Base-by-base conservation (phyloP, 257 asterid genomes). In the Gentiana straminea region DNA sequence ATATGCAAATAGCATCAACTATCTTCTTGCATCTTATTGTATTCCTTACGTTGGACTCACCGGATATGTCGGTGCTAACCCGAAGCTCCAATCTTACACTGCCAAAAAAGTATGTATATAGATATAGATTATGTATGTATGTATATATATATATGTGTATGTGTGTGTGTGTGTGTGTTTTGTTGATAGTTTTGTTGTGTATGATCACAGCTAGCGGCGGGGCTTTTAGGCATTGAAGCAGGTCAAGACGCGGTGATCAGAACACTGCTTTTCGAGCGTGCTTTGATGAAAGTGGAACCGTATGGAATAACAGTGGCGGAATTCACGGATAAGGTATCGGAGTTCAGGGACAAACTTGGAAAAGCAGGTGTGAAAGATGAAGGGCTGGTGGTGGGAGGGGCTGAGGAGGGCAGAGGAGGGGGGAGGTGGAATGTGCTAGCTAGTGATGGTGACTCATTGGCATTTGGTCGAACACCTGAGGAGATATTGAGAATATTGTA, bases 41-140 rank as follows among this genome's bases (percentile, higher is more conserved):
- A 59, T 91, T 32, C 95, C 96, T 45, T 90, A 82, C 53, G 86
- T 87, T 53, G 96, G 98, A 56, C 94, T 87, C 72, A 91, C 94
- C 0, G 98, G 96, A 11, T 91, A 91, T 8, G 98, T 91, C 1
- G 98, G 96, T 2, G 89, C 95, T 4, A 91, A 78, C 48, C 84
- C 94, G 1, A 76, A 71, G 56, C 96, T 91, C 65, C 61, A 61
- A 5, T 64, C 68, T 67, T 62, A 81, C 33, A 48, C 35, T 2
- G 78, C 98, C 59, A 82, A 55, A 76, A 71, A 62, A 77, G 94
- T 87, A 79, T 35, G 47, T 60, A 10, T 8, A 34, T 44, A 46
- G 33, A 13, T 33, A 33, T 15, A 3, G 7, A 50, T 12, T 0
- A 32, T 51, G 58, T 15, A 33, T 36, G 34, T 10, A 5, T 5